Evolutionary conservation across 2,329 filamentous ascomycete species (phyloP), one percentile per base, ranked within the genome.

Genomic region (Ambrosiella beaveri): DNA sequence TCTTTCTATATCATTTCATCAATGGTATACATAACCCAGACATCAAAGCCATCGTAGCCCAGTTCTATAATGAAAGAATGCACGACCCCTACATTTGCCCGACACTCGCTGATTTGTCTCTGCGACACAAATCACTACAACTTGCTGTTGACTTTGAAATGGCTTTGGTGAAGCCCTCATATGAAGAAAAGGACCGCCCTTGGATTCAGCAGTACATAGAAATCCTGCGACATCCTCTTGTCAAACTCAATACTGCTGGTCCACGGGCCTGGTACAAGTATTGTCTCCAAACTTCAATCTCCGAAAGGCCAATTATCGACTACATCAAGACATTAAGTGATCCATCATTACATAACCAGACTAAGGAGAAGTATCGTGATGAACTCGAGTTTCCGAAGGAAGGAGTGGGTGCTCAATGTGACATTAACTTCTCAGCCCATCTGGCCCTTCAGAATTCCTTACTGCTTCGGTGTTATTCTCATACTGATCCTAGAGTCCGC

Each of bases 381-480:
- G 73, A 73, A 27, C 77, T 94, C 1, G 88, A 93, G 67, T 91
- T 91, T 59, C 86, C 86, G 5, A 87, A 87, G 65, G 73, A 74
- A 7, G 84, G 83, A 3, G 79, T 85, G 36, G 88, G 88, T n/a
- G 86, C 91, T 12, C 86, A 90, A 66, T 93, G 87, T 67, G 88
- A 95, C 66, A 88, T 96, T 74, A 95, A 95, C 68, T 95, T 95
- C 67, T 85, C 85, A 1, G 89, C 89, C 15, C 81, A 86, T 50
- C 78, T 95, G 2, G 88, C 84, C 1, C 74, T 95, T 2, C 85
- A 93, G 63, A 95, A 95, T 68, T 94, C 89, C 0, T 72, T 80
- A 39, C 79, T 96, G 44, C 77, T 96, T 37, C 81, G 86, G 44
- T 91, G 87, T 68, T 96, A 96, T 70, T 84, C 85, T 1, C 78